Percentiles rank a stretch among this genome's conserved stretches.
Evolutionary conservation across 805 yeast genomes (phyloP).

Genomic region (Cyberlindnera euphorbiiphila): DNA sequence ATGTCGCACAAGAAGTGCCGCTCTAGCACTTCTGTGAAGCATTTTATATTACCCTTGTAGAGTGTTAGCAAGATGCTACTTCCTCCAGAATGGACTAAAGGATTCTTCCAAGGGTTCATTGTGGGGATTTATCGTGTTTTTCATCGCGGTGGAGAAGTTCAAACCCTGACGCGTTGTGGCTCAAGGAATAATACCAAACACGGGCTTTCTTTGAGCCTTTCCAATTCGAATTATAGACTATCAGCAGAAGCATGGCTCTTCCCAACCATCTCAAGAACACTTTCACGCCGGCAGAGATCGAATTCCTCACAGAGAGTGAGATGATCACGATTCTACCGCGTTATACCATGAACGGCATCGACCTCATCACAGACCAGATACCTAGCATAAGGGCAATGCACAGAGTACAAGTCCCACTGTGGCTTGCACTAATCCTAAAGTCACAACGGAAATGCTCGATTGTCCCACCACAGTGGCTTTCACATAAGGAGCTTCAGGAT

Average conservation of each 20-base stretch:
- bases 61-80: no score
- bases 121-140: not conserved
- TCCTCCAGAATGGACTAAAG: no score
- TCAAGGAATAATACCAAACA: no score
- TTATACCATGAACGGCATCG: conserved; percentile 60
- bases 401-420: conserved; percentile 68
- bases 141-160: no score
- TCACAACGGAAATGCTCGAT: conserved; percentile 84
- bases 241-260: conserved; percentile 48
- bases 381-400: conserved; percentile 66
- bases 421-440: conserved; percentile 83
- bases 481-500: conserved; percentile 45
- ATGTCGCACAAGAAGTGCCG: not conserved
- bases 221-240: no score
- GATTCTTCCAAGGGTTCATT: not conserved
- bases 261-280: conserved; percentile 51
- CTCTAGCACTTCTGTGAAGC: not conserved
- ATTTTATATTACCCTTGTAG: not conserved
- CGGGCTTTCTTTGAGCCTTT: no score
- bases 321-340: conserved; percentile 73
- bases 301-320: conserved; percentile 82
- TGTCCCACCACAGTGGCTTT: conserved; percentile 84
- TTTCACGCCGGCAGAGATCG: conserved; percentile 73
- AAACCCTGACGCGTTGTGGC: no score
- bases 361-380: conserved; percentile 55